Base-by-base conservation (phyloP, 345 rosid species). In the Chamaenerion angustifolium region DNA sequence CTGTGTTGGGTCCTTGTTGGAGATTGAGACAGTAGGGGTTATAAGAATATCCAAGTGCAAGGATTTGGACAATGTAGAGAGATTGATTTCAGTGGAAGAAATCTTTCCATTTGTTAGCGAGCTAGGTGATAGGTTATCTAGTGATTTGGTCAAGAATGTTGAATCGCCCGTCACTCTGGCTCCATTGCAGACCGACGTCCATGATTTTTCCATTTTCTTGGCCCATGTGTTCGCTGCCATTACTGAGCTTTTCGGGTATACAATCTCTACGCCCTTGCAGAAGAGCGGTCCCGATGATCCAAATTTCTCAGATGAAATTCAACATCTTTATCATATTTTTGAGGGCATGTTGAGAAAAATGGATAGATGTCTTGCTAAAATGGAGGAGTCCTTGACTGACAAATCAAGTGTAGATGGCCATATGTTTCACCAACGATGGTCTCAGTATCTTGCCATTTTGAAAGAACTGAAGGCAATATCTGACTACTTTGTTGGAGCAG, bases 41-140 rank as follows among this genome's bases (percentile, higher is more conserved):
- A 31, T 31, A 7, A 37, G 35, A 16, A 59, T 65, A 12, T 56
- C 53, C 44, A 58, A 45, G 49, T 31, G 37, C 37, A 31, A 45
- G 49, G 51, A 46, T 25, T 61, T 54, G 16, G 70, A 63, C 18
- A 64, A 64, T 51, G 56, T 43, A 18, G 69, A 58, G 52, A 53
- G 65, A 21, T 46, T 55, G 46, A 51, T 73, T 40, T 55, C 76
- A 13, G 58, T 71, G 16, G 65, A 58, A 51, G 90, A 80, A 48
- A 71, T 87, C 57, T 79, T 79, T 61, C 95, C 95, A 0, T 92
- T 82, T 67, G 79, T 92, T 31, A 56, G 45, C 11, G 98, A 87
- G 66, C 59, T 87, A 57, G 85, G 80, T 50, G 56, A 16, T 51
- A 71, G 69, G 60, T 49, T 92, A 56, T 67, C 59, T 35, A 72